Base-by-base conservation (phyloP, 495 filamentous ascomycete species). In the Geoglossum glabrum region DNA sequence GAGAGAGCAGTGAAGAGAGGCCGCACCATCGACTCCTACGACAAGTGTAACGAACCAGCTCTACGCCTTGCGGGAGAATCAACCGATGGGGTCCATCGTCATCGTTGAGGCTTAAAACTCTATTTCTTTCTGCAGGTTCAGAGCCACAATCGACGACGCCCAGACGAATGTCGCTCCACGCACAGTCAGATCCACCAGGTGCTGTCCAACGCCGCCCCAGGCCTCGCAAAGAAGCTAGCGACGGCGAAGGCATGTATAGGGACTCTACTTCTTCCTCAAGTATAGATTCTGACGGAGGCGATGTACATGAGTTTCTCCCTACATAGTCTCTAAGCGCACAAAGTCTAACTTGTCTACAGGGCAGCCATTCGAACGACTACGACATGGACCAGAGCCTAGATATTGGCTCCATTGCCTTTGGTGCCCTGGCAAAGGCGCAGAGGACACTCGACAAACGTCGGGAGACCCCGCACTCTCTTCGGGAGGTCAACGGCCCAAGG, bases 381-480 rank as follows among this genome's bases (percentile, higher is more conserved):
- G 19, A 47, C 0, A 34, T 15, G n/a, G 23, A 27, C 1, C 40
- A 45, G n/a, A 19, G 13, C 5, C 69, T 34, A 3, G 59, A 60
- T 40, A 47, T 73, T 27, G 65, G 63, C 63, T 70, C 61, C 50
- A 61, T 96, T 55, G 90, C 89, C 31, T 98, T 98, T 66, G 88
- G 88, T 55, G 83, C 87, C 0, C 74, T 98, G 30, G 85, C 83
- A 55, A 84, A 85, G 75, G 92, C 92, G 1, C 84, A 93, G 72
- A 79, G 81, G 13, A 75, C 82, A 0, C 65, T 94, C 40, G 70
- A 72, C 17, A 73, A 70, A 71, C 57, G 68, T 58, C 46, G 11
- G n/a, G 40, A 45, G 3, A 21, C 10, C 23, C 63, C 59, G 65
- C 66, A 10, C 59, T 61, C 46, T n/a, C n/a, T n/a, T n/a, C 36